These are phyloP conservation scores for Rhododendron molle DNA, from an alignment of 148 eudicot species.

Conservation along the genomic window DNA sequence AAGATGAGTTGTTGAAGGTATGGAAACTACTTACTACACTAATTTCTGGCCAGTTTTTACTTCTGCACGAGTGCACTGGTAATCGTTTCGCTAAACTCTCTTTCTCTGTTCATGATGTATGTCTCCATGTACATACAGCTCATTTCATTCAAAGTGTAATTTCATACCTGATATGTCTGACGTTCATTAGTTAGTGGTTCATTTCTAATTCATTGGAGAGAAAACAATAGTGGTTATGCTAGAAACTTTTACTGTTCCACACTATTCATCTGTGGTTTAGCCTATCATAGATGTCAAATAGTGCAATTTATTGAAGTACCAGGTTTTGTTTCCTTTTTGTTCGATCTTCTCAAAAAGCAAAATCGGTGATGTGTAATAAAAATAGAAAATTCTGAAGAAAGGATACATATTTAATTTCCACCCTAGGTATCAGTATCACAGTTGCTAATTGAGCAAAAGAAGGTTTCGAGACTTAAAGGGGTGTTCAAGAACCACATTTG, in stretches of 20 bases:
- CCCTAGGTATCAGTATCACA: neutral
- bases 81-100: neutral
- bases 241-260: neutral
- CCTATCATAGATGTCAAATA: neutral
- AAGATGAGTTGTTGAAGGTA: constrained; percentile 85
- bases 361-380: too few relatives aligned
- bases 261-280: neutral
- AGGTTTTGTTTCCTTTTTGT: neutral
- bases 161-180: neutral
- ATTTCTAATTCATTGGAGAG: neutral
- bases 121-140: neutral
- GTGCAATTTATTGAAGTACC: neutral
- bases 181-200: neutral
- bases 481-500: neutral
- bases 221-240: neutral
- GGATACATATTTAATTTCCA: neutral
- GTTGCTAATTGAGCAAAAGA: neutral
- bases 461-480: neutral
- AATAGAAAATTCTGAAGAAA: neutral
- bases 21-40: neutral
- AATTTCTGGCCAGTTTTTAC: neutral
- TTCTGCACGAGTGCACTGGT: neutral
- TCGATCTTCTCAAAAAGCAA: neutral
- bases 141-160: neutral
- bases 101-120: too few relatives aligned